Evolutionary conservation across 306 rosid species (phyloP).

Genomic region (Prunus campanulata): DNA sequence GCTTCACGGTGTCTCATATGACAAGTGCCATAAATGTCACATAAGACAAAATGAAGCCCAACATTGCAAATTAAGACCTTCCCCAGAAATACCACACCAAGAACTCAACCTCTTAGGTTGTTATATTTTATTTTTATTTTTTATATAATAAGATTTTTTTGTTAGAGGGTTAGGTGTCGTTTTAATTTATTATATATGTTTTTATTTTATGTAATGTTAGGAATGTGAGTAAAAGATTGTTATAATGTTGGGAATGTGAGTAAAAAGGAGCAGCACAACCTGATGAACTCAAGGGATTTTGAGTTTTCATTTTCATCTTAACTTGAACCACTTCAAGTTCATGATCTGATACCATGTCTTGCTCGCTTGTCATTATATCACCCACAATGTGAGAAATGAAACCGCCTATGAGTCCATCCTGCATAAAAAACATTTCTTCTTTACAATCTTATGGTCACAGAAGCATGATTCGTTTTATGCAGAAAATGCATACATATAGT

Average conservation of each 20-base stretch:
- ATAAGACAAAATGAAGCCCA: not conserved
- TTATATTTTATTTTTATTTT: not conserved
- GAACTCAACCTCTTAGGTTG: not conserved
- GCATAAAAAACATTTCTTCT: not conserved
- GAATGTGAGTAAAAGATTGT: slow-evolving; percentile 27
- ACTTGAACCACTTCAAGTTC: not conserved
- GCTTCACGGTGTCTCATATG: not conserved
- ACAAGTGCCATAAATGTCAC: not conserved
- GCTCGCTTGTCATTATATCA: slow-evolving; percentile 1
- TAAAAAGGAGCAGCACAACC: slow-evolving; percentile 7
- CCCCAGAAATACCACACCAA: not conserved
- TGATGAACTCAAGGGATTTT: slow-evolving; percentile 2
- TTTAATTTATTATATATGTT: not conserved
- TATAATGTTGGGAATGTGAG: slow-evolving; percentile 26
- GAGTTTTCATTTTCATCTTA: not conserved
- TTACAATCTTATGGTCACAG: not conserved
- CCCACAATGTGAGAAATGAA: not conserved
- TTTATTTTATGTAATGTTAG: slow-evolving; percentile 21
- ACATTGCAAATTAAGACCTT: not conserved
- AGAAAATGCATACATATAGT: not conserved
- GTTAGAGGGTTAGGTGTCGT: not conserved
- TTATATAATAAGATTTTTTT: not conserved
- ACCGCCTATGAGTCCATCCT: slow-evolving; percentile 6
- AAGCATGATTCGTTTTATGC: not conserved
- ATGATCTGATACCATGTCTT: slow-evolving; percentile 12